Evolutionary conservation across 495 filamentous ascomycete genomes (phyloP).

Genomic region (Tetracladium setigerum): DNA sequence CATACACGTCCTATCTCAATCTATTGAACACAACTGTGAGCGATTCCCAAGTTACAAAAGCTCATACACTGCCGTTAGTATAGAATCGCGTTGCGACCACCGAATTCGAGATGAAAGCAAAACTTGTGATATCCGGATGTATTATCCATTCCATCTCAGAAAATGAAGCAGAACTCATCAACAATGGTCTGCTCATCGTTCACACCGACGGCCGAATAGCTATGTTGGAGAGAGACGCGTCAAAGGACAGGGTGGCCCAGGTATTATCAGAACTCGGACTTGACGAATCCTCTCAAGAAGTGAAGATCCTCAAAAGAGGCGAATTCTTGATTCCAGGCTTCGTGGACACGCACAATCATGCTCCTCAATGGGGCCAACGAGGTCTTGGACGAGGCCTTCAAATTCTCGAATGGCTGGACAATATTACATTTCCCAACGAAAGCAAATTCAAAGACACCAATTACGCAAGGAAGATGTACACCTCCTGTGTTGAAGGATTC

Average conservation of each 20-base stretch:
- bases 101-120: too few species aligned
- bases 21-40: too few species aligned
- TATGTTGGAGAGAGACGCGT: constrained; percentile 9
- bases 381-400: constrained; percentile 50
- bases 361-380: constrained; percentile 55
- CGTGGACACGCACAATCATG: constrained; percentile 59
- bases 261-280: constrained; percentile 11
- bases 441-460: constrained; percentile 43
- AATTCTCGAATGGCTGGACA: constrained; percentile 52
- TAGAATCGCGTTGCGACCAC: too few species aligned
- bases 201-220: constrained; percentile 35
- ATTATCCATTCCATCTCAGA: constrained; percentile 40
- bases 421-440: constrained; percentile 57
- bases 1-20: too few species aligned
- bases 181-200: constrained; percentile 38
- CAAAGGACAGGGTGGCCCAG: neutral
- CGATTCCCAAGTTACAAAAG: too few species aligned
- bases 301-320: constrained; percentile 36
- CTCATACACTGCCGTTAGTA: too few species aligned
- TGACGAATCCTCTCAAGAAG: constrained; percentile 12
- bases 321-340: constrained; percentile 55
- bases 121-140: constrained; percentile 41
- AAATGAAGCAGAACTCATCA: constrained; percentile 37
- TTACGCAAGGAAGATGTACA: constrained; percentile 47
- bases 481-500: constrained; percentile 44